A percentile compares a stretch with the other conserved stretches of the same genome.
Conservation (phyloP, 2,329 filamentous ascomycete species). For the Lithohypha guttulata region DNA sequence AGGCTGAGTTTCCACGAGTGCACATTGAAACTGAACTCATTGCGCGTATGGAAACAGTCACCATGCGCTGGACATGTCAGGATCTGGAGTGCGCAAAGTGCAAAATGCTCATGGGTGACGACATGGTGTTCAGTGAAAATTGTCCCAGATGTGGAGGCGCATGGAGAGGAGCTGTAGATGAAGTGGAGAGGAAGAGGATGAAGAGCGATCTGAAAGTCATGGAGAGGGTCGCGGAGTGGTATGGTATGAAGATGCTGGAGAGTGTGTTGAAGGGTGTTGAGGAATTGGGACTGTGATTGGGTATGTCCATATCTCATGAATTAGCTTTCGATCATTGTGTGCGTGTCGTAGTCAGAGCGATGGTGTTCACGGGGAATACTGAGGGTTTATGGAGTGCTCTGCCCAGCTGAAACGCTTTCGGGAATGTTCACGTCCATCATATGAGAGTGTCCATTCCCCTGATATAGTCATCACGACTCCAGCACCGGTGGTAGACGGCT, state of each 20-base stretch:
- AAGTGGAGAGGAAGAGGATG: slow-evolving; percentile 54
- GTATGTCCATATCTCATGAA: too few relatives aligned
- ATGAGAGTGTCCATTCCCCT: too few relatives aligned
- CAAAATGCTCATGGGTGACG: slow-evolving; percentile 58
- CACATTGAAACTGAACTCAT: slow-evolving; percentile 76
- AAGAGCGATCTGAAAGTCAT: slow-evolving; percentile 57
- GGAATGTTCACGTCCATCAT: too few relatives aligned
- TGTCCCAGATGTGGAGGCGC: slow-evolving; percentile 74
- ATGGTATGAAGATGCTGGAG: slow-evolving; percentile 70
- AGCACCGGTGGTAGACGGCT: too few relatives aligned
- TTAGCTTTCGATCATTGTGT: too few relatives aligned
- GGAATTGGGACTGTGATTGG: slow-evolving; percentile 3
- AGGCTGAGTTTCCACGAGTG: slow-evolving; percentile 63
- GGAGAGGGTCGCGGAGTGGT: slow-evolving; percentile 63
- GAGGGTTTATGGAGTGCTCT: too few relatives aligned
- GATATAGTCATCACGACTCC: too few relatives aligned
- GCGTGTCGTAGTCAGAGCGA: too few relatives aligned
- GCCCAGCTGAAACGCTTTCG: too few relatives aligned
- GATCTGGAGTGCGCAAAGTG: slow-evolving; percentile 74
- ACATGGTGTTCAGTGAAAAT: slow-evolving; percentile 73
- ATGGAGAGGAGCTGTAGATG: slow-evolving; percentile 64
- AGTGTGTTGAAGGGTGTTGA: slow-evolving; percentile 31
- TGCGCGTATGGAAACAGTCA: slow-evolving; percentile 59
- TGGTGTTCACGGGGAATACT: too few relatives aligned
- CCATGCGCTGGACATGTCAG: slow-evolving; percentile 76